Conservation (phyloP, 1,284 basidiomycete genomes). For the Athelia sp. region DNA sequence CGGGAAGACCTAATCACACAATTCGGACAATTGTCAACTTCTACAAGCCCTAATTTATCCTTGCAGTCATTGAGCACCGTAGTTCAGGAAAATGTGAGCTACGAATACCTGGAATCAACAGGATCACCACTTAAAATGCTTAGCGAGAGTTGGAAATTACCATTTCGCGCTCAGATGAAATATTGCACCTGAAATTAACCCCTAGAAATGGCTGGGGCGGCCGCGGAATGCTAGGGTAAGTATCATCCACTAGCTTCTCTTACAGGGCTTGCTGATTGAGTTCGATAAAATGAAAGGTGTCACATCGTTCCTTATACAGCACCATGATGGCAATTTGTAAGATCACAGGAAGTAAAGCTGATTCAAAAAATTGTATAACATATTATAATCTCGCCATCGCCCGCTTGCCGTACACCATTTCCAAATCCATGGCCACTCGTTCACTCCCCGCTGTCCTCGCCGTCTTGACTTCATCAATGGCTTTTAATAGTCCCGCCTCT, state of each 20-base stretch:
- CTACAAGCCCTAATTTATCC: slow-evolving; percentile 45
- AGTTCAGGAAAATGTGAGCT: slow-evolving; percentile 54
- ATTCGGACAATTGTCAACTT: slow-evolving; percentile 61
- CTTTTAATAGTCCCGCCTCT: slow-evolving; percentile 41
- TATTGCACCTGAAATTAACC: slow-evolving; percentile 38
- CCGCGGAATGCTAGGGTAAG: slow-evolving; percentile 77
- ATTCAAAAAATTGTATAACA: neutral
- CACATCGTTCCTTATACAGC: slow-evolving; percentile 62
- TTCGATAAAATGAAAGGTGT: slow-evolving; percentile 42
- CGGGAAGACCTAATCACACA: slow-evolving; percentile 69
- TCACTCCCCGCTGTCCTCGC: slow-evolving; percentile 20
- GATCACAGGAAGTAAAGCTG: neutral
- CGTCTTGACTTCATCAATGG: slow-evolving; percentile 36
- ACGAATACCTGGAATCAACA: neutral
- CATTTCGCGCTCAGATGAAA: slow-evolving; percentile 31
- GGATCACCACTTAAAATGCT: neutral
- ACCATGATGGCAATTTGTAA: slow-evolving; percentile 9
- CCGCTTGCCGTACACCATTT: slow-evolving; percentile 24
- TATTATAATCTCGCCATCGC: slow-evolving; percentile 1
- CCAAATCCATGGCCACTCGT: slow-evolving; percentile 30
- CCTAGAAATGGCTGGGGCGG: slow-evolving; percentile 66
- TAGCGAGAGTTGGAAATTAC: slow-evolving; percentile 36
- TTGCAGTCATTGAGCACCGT: slow-evolving; percentile 36
- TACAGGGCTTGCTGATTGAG: no score
- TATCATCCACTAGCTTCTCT: no score